Conservation (phyloP, 2,329 filamentous ascomycete genomes). For the Plectosphaerella plurivora region DNA sequence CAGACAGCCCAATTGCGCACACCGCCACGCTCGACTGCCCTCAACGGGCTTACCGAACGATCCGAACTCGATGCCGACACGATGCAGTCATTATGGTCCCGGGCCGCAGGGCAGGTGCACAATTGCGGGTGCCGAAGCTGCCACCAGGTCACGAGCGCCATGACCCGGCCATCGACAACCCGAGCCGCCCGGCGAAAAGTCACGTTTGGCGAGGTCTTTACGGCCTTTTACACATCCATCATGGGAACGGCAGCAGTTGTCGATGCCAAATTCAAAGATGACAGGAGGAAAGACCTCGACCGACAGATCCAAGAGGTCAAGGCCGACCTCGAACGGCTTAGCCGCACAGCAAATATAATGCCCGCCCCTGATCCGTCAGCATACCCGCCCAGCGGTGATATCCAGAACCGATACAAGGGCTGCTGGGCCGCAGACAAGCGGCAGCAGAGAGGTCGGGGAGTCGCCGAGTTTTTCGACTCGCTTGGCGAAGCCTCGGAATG, state of each 20-base stretch:
- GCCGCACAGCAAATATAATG: constrained; percentile 22
- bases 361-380: constrained; percentile 7
- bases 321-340: constrained; percentile 36
- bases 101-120: constrained; percentile 54
- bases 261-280: constrained; percentile 57
- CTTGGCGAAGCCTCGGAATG: not conserved
- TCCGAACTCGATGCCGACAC: constrained; percentile 28
- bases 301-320: constrained; percentile 51
- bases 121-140: constrained; percentile 62
- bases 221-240: constrained; percentile 63
- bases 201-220: constrained; percentile 51
- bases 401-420: constrained; percentile 8
- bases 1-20: constrained; percentile 1
- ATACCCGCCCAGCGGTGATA: constrained; percentile 17
- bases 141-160: constrained; percentile 41
- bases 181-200: constrained; percentile 44
- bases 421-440: not conserved
- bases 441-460: not conserved
- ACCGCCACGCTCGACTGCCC: constrained; percentile 4
- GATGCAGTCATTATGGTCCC: constrained; percentile 68
- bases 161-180: constrained; percentile 47
- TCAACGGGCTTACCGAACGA: not conserved
- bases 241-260: constrained; percentile 60
- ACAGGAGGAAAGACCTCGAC: constrained; percentile 57
- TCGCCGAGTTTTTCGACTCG: constrained; percentile 7